Conservation (phyloP, 768 basidiomycete genomes). For the Pisolithus microcarpus region DNA sequence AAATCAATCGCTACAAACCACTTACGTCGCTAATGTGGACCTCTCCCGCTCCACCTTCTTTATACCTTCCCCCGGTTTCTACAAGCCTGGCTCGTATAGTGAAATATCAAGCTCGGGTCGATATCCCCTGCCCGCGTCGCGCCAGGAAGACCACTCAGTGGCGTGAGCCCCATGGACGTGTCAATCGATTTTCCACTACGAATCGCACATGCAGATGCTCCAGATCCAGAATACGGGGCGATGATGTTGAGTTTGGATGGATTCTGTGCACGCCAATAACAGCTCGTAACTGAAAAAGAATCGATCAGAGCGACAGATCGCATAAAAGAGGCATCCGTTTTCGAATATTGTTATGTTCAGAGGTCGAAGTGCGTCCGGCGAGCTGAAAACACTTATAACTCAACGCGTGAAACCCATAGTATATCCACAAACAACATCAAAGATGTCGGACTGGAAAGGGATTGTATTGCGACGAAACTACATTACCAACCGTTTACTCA, state of each 20-base stretch:
- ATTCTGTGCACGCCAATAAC: slow-evolving; percentile 23
- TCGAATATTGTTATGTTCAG: not conserved
- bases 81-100: slow-evolving; percentile 48
- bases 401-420: slow-evolving; percentile 88
- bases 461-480: no score
- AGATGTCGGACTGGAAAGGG: no score
- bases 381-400: slow-evolving; percentile 55
- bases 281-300: not conserved
- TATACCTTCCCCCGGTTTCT: slow-evolving; percentile 26
- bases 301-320: slow-evolving; percentile 40
- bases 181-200: slow-evolving; percentile 66
- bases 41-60: slow-evolving; percentile 36
- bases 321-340: slow-evolving; percentile 59
- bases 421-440: no score
- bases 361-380: not conserved
- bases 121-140: slow-evolving; percentile 79
- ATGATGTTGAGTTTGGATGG: slow-evolving; percentile 60
- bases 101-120: slow-evolving; percentile 86
- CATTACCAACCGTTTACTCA: no score
- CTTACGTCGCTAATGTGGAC: slow-evolving; percentile 48
- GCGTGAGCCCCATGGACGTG: slow-evolving; percentile 90
- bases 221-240: slow-evolving; percentile 81
- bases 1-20: not conserved
- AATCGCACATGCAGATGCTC: slow-evolving; percentile 78
- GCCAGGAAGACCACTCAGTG: slow-evolving; percentile 81